phyloP scores from a whole-genome alignment of 129 eudicot species.

The Pseudognaphalium luteoalbum region DNA sequence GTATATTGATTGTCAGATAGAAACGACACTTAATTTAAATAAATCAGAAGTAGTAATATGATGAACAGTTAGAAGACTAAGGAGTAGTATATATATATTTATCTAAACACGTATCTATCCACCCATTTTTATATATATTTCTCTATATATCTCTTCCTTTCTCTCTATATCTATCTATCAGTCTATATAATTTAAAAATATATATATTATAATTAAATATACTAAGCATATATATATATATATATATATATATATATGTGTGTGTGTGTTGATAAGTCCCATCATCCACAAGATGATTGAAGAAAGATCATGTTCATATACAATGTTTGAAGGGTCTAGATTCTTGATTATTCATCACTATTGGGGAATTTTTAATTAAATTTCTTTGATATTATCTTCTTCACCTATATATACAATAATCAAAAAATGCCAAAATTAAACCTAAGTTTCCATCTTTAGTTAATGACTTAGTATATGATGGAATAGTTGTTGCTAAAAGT shows the following conservation, averaged over 20 bases:
- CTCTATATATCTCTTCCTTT: no score
- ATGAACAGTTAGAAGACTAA: no score
- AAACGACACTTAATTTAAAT: background rate
- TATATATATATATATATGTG: no score
- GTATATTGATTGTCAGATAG: no score
- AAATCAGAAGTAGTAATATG: background rate
- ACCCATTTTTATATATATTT: no score
- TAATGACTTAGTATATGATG: conserved; percentile 29
- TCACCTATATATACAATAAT: conserved; percentile 24
- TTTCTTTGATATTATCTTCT: conserved; percentile 52
- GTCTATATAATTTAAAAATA: no score
- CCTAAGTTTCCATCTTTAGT: conserved; percentile 51
- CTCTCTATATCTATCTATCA: no score
- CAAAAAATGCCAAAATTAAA: conserved; percentile 27
- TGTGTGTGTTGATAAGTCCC: conserved; percentile 61
- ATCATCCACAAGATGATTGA: conserved; percentile 50
- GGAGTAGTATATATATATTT: no score
- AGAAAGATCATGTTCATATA: conserved; percentile 40
- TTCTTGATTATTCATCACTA: conserved; percentile 58
- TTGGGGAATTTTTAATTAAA: conserved; percentile 27
- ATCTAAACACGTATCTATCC: no score
- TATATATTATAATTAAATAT: no score
- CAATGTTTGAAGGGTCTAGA: conserved; percentile 39
- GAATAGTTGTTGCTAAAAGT: conserved; percentile 63
- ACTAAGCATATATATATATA: background rate